phyloP scores from a whole-genome alignment of 1,284 basidiomycete genomes.

The Austroboletus novae-zelandiae region DNA sequence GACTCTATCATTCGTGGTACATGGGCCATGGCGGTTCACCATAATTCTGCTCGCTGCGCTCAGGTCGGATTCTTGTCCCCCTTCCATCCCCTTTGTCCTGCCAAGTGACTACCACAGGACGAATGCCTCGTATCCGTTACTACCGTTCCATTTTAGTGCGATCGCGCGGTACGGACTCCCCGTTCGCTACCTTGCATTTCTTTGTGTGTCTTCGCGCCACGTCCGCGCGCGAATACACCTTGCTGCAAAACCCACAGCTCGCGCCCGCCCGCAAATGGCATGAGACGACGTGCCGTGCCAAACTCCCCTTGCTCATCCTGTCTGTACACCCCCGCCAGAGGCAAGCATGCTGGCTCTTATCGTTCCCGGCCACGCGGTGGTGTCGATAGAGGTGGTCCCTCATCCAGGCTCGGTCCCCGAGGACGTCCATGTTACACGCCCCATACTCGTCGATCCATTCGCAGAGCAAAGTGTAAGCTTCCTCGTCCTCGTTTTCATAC shows the following conservation, averaged over 20 bases:
- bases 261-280: constrained; percentile 22
- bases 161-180: constrained; percentile 1
- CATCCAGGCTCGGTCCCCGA: constrained; percentile 22
- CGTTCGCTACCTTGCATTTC: constrained; percentile 28
- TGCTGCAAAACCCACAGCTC: constrained; percentile 24
- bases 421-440: constrained; percentile 22
- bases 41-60: no score
- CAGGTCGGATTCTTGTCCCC: no score
- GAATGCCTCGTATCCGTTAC: neutral
- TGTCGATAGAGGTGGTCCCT: constrained; percentile 21
- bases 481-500: constrained; percentile 9
- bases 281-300: constrained; percentile 27
- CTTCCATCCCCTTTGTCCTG: no score
- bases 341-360: constrained; percentile 16
- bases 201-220: constrained; percentile 27
- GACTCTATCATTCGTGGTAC: no score
- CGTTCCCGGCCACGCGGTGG: constrained; percentile 23
- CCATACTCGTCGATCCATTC: constrained; percentile 26
- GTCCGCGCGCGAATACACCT: constrained; percentile 28
- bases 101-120: no score
- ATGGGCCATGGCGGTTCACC: no score
- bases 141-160: neutral
- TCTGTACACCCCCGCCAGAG: constrained; percentile 23
- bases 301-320: constrained; percentile 29
- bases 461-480: constrained; percentile 13